These are phyloP conservation scores for Truncatella angustata DNA, from an alignment of 2,329 filamentous ascomycete genomes.

Conservation along the genomic window DNA sequence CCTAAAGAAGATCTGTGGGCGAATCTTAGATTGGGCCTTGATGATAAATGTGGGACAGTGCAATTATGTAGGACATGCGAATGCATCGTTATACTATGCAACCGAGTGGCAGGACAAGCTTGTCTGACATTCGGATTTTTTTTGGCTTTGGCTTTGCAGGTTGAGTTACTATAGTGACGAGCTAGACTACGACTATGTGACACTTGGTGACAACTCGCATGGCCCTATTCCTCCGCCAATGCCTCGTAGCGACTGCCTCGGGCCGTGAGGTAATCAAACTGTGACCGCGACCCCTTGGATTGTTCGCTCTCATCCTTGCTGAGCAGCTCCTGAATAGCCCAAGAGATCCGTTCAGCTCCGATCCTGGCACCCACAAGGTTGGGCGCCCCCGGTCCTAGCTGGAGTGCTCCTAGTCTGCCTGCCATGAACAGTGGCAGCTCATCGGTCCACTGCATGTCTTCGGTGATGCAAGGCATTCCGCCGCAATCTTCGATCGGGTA, in stretches of 20 bases:
- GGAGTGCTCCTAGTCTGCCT: slow-evolving; percentile 64
- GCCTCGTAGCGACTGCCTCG: slow-evolving; percentile 11
- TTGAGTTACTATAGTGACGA: too few species aligned
- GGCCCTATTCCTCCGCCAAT: neutral
- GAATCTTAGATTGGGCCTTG: too few species aligned
- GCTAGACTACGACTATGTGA: too few species aligned
- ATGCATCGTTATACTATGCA: too few species aligned
- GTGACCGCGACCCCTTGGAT: neutral
- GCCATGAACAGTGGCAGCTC: slow-evolving; percentile 73
- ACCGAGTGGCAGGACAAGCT: too few species aligned
- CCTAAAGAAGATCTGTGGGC: too few species aligned
- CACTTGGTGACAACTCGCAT: too few species aligned
- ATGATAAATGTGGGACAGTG: too few species aligned
- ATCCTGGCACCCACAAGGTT: slow-evolving; percentile 73
- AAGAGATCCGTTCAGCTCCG: slow-evolving; percentile 71
- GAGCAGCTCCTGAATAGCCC: slow-evolving; percentile 63
- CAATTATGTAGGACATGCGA: too few species aligned
- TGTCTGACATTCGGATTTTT: too few species aligned
- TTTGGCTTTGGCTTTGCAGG: too few species aligned
- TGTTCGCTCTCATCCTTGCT: neutral
- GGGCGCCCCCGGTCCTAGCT: slow-evolving; percentile 68
- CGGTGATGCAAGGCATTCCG: slow-evolving; percentile 70
- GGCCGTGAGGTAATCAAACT: slow-evolving; percentile 10
- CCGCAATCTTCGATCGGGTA: slow-evolving; percentile 62
- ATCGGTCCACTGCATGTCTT: slow-evolving; percentile 73